These are phyloP conservation scores for Alopecurus myosuroides DNA, from an alignment of 176 grass and related monocot genomes.

Conservation along the genomic window DNA sequence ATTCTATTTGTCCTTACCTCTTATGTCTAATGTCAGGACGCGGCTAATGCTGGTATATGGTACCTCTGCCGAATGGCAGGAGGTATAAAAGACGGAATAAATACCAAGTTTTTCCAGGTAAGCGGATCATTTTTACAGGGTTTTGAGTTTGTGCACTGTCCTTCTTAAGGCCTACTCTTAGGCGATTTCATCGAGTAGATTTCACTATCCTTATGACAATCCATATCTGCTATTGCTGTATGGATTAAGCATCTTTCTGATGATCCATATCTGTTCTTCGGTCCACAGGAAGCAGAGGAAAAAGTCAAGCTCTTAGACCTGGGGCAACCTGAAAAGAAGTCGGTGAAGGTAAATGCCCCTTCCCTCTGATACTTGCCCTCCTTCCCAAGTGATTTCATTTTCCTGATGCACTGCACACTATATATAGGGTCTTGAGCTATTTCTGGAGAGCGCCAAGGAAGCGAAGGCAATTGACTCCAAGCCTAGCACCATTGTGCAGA, in stretches of 20 bases:
- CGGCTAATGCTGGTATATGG: conserved; percentile 83
- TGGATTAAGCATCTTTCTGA: background rate
- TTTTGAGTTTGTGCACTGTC: background rate
- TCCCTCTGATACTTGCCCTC: background rate
- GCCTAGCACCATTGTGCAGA: conserved; percentile 11
- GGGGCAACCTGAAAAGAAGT: conserved; percentile 46
- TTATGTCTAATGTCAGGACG: conserved; percentile 49
- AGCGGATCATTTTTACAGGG: background rate
- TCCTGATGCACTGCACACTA: background rate
- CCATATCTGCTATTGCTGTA: background rate
- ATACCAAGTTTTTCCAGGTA: conserved; percentile 76
- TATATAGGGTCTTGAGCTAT: conserved; percentile 55
- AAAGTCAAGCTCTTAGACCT: conserved; percentile 62
- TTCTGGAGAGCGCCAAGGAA: conserved; percentile 35
- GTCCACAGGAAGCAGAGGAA: conserved; percentile 64
- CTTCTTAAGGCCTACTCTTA: background rate
- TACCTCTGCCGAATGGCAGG: conserved; percentile 95
- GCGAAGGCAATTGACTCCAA: conserved; percentile 24
- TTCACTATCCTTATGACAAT: background rate
- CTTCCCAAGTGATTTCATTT: background rate
- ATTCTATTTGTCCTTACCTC: conserved; percentile 18
- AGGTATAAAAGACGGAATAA: conserved; percentile 82
- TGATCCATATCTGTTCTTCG: conserved; percentile 13
- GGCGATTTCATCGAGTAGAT: background rate
- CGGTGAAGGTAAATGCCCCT: conserved; percentile 44